These are phyloP conservation scores for Sporodiniella umbellata DNA, from an alignment of 371 early-diverging fungal genomes.

Conservation along the genomic window DNA sequence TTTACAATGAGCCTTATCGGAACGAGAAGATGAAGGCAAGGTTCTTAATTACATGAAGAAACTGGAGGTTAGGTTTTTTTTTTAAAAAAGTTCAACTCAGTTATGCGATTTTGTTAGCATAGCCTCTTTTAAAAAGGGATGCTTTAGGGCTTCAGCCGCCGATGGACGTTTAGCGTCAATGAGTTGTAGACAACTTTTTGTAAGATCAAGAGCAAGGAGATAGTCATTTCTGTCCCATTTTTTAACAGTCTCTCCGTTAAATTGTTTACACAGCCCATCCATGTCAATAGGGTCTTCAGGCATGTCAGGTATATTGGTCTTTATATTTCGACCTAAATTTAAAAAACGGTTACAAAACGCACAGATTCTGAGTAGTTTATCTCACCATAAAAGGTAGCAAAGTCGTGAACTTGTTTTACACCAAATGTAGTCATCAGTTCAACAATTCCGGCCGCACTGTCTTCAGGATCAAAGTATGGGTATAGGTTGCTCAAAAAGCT, in stretches of 20 bases:
- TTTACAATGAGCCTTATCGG: too few species aligned
- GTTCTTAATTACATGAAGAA: too few species aligned
- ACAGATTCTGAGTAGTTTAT: not conserved
- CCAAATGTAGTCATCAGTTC: constrained; percentile 92
- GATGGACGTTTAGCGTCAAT: constrained; percentile 50
- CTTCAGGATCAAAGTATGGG: constrained; percentile 89
- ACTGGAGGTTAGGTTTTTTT: too few species aligned
- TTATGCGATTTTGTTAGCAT: not conserved
- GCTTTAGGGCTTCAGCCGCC: constrained; percentile 59
- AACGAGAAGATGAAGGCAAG: too few species aligned
- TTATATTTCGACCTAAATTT: constrained; percentile 40
- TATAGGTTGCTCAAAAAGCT: constrained; percentile 75
- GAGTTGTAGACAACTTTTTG: constrained; percentile 40
- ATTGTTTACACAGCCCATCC: not conserved
- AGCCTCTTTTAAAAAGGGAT: constrained; percentile 41
- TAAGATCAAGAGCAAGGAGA: constrained; percentile 39
- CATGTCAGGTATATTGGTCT: constrained; percentile 55
- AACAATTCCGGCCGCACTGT: constrained; percentile 83
- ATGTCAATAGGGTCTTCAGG: constrained; percentile 34
- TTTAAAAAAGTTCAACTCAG: not conserved
- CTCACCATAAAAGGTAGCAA: constrained; percentile 55
- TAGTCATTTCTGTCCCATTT: constrained; percentile 27
- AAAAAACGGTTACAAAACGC: not conserved
- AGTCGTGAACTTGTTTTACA: constrained; percentile 65
- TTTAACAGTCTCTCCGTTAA: constrained; percentile 4